Evolutionary conservation across 805 yeast species (phyloP), one percentile per base, ranked within the genome.

Genomic region (Pichia gijzeniarum): DNA sequence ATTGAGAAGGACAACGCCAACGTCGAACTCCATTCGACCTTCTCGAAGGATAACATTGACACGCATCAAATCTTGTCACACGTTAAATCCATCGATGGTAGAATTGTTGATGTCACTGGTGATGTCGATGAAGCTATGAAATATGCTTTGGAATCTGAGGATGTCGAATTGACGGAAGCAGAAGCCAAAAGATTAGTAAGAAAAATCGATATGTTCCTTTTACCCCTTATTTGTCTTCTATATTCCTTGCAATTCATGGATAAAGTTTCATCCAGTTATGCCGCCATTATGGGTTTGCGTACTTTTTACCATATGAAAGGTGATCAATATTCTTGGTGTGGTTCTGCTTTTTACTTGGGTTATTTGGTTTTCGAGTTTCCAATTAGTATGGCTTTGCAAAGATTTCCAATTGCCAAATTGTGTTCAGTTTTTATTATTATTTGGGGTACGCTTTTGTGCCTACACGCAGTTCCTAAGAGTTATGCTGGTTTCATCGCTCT

Each of bases 191-290:
- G 34, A 12, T 27, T 49, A 14, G 22, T 50, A 5, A 30, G 47
- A 19, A 80, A 79, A 54, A 71, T 77, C 21, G 85, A 80, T 55
- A 37, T 70, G 17, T 70, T 60, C 48, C 50, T 80, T 50, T 60
- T 76, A 53, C 80, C 85, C 1, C 46, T 78, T 42, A 64, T 79
- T 62, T 71, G 74, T 50, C 45, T 71, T 20, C 53, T 76, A 22
- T 74, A 76, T 59, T 68, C 75, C 13, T 59, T 72, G 18, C 84
- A 79, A 59, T 75, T 68, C 51, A 74, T 80, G 79, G 87, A 80
- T 61, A 80, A 80, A 57, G 62, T 66, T 19, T 64, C 82, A 3
- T 71, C 68, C 40, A 65, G 76, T 19, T 72, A 70, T 45, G 83
- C 85, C 0, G 70, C 84, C 1, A 69, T 81, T 43, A 56, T 79